These are phyloP conservation scores for Pyrus pyrifolia DNA, from an alignment of 306 rosid genomes.

Conservation along the genomic window DNA sequence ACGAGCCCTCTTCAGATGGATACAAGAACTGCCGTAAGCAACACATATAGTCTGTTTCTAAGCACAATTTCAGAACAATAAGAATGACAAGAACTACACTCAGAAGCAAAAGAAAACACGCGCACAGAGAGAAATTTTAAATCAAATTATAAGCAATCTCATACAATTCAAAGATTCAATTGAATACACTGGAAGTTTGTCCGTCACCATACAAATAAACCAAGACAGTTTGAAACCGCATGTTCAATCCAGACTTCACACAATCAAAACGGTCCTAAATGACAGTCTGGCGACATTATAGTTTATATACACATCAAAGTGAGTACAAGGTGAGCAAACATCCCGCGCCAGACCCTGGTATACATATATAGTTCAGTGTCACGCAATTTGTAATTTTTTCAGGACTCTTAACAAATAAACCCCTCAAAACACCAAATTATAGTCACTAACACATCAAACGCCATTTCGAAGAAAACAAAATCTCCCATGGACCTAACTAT, in stretches of 20 bases:
- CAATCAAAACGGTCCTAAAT: background rate
- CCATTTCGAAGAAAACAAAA: no score
- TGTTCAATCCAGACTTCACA: background rate
- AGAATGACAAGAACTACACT: slow-evolving; percentile 17
- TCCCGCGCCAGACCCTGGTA: no score
- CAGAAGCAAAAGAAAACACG: slow-evolving; percentile 8
- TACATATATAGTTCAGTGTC: no score
- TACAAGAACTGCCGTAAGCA: slow-evolving; percentile 64
- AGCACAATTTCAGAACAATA: slow-evolving; percentile 36
- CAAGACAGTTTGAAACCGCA: background rate
- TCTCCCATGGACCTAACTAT: no score
- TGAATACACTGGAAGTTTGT: background rate
- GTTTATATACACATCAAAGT: no score
- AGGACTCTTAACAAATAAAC: no score
- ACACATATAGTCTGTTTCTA: slow-evolving; percentile 42
- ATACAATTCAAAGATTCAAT: background rate
- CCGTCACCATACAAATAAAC: background rate
- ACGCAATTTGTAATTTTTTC: background rate
- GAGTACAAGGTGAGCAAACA: no score
- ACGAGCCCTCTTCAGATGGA: slow-evolving; percentile 60
- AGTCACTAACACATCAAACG: no score
- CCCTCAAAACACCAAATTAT: no score
- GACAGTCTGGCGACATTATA: background rate
- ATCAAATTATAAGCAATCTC: background rate
- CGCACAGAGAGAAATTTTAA: background rate